Evolutionary conservation across 2,329 filamentous ascomycete species (phyloP).

Genomic region (Penicillium sp.): DNA sequence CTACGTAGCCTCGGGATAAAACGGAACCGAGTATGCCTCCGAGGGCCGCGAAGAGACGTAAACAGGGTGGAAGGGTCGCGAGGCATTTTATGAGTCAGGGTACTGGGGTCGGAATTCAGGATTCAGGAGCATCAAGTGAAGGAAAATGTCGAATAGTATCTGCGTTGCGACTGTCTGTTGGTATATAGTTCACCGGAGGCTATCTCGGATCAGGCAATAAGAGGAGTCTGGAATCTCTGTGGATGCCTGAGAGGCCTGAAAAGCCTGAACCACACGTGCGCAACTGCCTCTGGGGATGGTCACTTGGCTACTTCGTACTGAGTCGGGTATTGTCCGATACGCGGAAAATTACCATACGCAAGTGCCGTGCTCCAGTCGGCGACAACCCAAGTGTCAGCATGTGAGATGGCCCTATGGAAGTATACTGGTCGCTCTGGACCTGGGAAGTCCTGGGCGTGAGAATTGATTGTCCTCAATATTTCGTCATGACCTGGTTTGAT

Average conservation of each 20-base stretch:
- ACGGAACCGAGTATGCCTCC: slow-evolving; percentile 15
- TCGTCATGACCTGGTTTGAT: not conserved
- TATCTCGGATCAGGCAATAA: not conserved
- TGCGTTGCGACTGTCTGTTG: not conserved
- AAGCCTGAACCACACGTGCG: slow-evolving; percentile 20
- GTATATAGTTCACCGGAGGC: not conserved
- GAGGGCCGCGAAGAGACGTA: slow-evolving; percentile 2
- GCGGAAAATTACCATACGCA: slow-evolving; percentile 4
- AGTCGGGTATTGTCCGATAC: slow-evolving; percentile 7
- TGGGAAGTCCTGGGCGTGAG: no score
- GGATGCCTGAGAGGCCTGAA: not conserved
- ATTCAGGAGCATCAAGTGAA: not conserved
- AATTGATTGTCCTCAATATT: no score
- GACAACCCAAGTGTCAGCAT: slow-evolving; percentile 21
- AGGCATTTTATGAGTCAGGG: not conserved
- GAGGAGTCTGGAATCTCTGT: not conserved
- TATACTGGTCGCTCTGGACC: not conserved
- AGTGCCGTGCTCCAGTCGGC: slow-evolving; percentile 16
- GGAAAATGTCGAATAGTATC: not conserved
- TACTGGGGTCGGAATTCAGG: not conserved
- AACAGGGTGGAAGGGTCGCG: not conserved
- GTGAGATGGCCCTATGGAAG: slow-evolving; percentile 13
- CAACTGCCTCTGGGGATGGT: slow-evolving; percentile 20
- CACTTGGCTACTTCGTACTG: not conserved
- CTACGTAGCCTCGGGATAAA: slow-evolving; percentile 24